Conservation (phyloP, 2,329 filamentous ascomycete genomes). For the Didymellaceae sp. region DNA sequence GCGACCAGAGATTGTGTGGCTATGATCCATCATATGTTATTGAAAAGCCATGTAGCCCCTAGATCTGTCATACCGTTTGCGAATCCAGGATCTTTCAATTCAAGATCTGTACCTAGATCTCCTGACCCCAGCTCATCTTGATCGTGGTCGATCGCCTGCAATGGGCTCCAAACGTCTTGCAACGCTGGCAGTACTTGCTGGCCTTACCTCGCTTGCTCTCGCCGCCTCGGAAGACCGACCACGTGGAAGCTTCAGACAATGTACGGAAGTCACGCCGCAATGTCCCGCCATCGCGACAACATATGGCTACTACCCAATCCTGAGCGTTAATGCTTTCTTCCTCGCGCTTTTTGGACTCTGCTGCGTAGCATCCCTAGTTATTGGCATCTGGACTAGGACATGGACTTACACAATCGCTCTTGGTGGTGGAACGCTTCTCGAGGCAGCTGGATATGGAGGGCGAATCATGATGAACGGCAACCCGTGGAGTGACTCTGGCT, state of each 20-base stretch:
- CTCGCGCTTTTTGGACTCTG: conserved; percentile 29
- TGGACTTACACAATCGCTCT: conserved; percentile 52
- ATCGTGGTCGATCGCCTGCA: not conserved
- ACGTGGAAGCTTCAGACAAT: conserved; percentile 31
- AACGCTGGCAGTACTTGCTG: conserved; percentile 2
- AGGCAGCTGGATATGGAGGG: conserved; percentile 53
- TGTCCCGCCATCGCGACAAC: conserved; percentile 47
- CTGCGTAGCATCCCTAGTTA: conserved; percentile 24
- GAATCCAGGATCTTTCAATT: not conserved
- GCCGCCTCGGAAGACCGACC: conserved; percentile 28
- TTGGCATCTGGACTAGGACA: conserved; percentile 42
- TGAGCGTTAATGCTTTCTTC: conserved; percentile 51
- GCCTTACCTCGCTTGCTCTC: not conserved
- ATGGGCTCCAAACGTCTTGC: conserved; percentile 9
- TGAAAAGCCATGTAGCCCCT: conserved; percentile 12
- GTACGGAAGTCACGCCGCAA: conserved; percentile 28
- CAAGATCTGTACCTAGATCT: conserved; percentile 4
- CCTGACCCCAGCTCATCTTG: not conserved
- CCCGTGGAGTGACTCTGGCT: conserved; percentile 51
- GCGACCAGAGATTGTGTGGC: conserved; percentile 3
- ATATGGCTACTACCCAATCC: conserved; percentile 50
- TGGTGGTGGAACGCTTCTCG: conserved; percentile 50
- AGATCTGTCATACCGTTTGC: not conserved
- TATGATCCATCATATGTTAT: conserved; percentile 6
- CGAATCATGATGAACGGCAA: conserved; percentile 52